Conservation (phyloP, 495 filamentous ascomycete genomes). For the Cercophora scortea region DNA sequence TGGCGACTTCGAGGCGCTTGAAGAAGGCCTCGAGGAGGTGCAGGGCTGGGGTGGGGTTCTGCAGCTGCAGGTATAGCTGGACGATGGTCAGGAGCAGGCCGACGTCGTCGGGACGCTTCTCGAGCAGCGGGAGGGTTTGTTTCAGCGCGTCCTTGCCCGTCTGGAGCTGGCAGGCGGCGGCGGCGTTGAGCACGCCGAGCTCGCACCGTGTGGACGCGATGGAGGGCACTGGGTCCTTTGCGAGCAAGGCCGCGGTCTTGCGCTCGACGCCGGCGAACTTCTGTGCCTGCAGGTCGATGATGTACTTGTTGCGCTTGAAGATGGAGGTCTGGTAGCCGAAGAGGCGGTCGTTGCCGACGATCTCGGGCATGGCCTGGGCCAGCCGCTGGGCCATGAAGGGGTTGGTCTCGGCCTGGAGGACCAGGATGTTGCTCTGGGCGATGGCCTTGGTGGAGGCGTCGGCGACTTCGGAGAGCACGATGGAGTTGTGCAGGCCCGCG, state of each 20-base stretch:
- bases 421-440: slow-evolving; percentile 69
- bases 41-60: slow-evolving; percentile 72
- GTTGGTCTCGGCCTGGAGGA: slow-evolving; percentile 55
- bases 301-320: slow-evolving; percentile 61
- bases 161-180: slow-evolving; percentile 58
- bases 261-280: slow-evolving; percentile 69
- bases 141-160: slow-evolving; percentile 65
- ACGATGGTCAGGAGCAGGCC: slow-evolving; percentile 77
- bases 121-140: slow-evolving; percentile 63
- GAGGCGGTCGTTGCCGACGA: slow-evolving; percentile 58
- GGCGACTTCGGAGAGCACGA: slow-evolving; percentile 50
- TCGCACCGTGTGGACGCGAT: slow-evolving; percentile 50
- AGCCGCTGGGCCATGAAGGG: slow-evolving; percentile 70
- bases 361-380: slow-evolving; percentile 48
- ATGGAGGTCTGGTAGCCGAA: slow-evolving; percentile 70
- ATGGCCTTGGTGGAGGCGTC: slow-evolving; percentile 72
- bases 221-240: slow-evolving; percentile 40
- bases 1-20: slow-evolving; percentile 59
- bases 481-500: slow-evolving; percentile 52
- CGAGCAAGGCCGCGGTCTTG: slow-evolving; percentile 54
- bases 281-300: slow-evolving; percentile 65
- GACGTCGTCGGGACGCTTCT: slow-evolving; percentile 70
- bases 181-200: slow-evolving; percentile 72
- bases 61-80: slow-evolving; percentile 69
- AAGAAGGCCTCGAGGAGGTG: slow-evolving; percentile 67